Base-by-base conservation (phyloP, 2,329 filamentous ascomycete species). In the Penicillium sp. region DNA sequence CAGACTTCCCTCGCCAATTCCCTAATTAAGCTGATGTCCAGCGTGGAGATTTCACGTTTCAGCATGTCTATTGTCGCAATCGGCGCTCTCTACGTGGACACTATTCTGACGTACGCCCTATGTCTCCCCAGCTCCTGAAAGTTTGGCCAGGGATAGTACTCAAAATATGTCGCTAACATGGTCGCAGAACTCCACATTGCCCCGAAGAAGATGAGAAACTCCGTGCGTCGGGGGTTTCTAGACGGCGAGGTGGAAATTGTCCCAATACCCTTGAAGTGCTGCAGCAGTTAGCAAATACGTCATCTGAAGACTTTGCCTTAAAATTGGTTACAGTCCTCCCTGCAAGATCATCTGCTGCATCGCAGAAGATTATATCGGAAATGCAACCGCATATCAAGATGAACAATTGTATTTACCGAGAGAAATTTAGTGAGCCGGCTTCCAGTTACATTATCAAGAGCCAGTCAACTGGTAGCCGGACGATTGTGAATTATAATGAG, bases 171-270 rank as follows among this genome's bases (percentile, higher is more conserved):
- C 32, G 21, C 33, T 24, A 7, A 46, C 17, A 41, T 46, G 15
- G 3, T 4, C 8, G 6, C 34, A 70, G 63, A 55, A 65, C 61
- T 17, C 57, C 86, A 3, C 74, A 83, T 63, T 90, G 84, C 65
- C 88, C 88, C 1, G 70, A 71, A 6, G 88, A 91, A 72, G 88
- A 92, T 74, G 80, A 84, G 41, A 91, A 91, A 70, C 76, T 89
- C 33, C 85, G 88, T 26, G 87, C 88, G 15, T 81, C 81, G 2
- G 76, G 66, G 20, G 67, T 88, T 48, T 72, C 75, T 29, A 79
- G 80, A 36, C 82, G 88, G 24, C 81, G 87, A 21, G 88, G 89
- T 46, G 88, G 88, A 26, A 92, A 91, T 68, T 85, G 85, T 56
- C 81, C 85, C 20, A 91, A 91, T 67, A 82, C 83, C 3, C 79